These are phyloP conservation scores for Chlamydomonas reinhardtii DNA, from an alignment of 163 green algal genomes.

Conservation along the genomic window DNA sequence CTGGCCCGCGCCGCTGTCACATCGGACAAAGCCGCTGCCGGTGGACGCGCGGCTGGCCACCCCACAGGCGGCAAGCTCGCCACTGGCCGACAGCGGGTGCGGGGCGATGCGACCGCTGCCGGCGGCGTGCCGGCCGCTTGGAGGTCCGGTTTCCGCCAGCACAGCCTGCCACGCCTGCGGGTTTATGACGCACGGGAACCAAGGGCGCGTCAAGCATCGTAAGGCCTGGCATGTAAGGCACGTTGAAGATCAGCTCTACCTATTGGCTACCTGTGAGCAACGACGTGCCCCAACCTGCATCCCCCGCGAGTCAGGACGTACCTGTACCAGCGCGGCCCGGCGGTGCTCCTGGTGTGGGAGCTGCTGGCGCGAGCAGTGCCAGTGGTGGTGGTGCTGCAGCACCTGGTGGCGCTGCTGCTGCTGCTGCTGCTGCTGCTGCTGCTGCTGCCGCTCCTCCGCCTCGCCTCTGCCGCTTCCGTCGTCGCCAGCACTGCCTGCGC, in stretches of 20 bases:
- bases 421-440: not conserved
- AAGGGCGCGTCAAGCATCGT: not conserved
- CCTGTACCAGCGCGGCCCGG: conserved; percentile 17
- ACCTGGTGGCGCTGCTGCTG: not conserved
- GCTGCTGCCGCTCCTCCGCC: not conserved
- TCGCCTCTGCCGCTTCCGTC: no score
- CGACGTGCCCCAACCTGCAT: no score
- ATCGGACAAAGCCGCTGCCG: no score
- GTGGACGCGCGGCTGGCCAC: not conserved
- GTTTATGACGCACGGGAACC: no score
- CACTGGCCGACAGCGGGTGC: not conserved
- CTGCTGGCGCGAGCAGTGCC: no score
- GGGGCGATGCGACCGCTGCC: not conserved
- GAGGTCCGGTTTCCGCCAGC: not conserved
- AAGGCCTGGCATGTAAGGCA: no score
- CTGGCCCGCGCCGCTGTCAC: no score
- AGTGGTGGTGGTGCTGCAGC: not conserved
- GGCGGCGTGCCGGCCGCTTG: no score
- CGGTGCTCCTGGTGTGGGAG: conserved; percentile 37
- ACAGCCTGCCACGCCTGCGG: conserved; percentile 17
- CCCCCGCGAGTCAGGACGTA: not conserved
- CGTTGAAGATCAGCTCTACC: not conserved
- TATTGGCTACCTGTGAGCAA: no score
- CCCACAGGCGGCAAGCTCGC: not conserved
- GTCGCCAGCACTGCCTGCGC: no score